These are phyloP conservation scores for Clarireedia homoeocarpa DNA, from an alignment of 2,329 filamentous ascomycete species.

Conservation along the genomic window DNA sequence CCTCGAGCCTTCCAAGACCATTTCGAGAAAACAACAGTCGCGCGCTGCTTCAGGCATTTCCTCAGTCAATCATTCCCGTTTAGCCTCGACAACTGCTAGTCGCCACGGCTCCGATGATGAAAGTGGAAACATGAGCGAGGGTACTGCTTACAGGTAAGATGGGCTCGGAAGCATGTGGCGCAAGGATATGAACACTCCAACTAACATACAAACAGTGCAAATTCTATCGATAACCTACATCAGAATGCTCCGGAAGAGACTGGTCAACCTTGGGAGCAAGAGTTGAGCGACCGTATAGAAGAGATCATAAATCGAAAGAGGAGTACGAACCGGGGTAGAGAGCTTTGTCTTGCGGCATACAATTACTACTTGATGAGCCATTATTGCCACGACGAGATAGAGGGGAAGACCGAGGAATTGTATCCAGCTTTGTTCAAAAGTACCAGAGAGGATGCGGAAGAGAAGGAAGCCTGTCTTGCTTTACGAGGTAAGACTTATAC, in stretches of 20 bases:
- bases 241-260: constrained; percentile 41
- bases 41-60: constrained; percentile 38
- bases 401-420: constrained; percentile 45
- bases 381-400: constrained; percentile 53
- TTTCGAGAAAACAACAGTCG: constrained; percentile 48
- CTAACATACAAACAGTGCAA: constrained; percentile 2
- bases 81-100: constrained; percentile 40
- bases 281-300: constrained; percentile 51
- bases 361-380: constrained; percentile 52
- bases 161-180: neutral
- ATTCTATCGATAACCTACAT: constrained; percentile 30
- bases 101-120: constrained; percentile 47
- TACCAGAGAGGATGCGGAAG: constrained; percentile 53
- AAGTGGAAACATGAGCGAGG: constrained; percentile 40
- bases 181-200: neutral
- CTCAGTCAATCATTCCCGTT: constrained; percentile 40
- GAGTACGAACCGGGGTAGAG: constrained; percentile 55
- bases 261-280: constrained; percentile 40
- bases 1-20: constrained; percentile 50
- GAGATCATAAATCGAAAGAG: constrained; percentile 62
- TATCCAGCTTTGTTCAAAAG: constrained; percentile 54
- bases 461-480: constrained; percentile 54
- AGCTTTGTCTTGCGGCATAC: constrained; percentile 50
- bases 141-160: constrained; percentile 43
- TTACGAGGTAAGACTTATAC: constrained; percentile 40